Evolutionary conservation across 2,329 filamentous ascomycete species (phyloP), one percentile per base, ranked within the genome.

Genomic region (Orbilia ellipsospora): DNA sequence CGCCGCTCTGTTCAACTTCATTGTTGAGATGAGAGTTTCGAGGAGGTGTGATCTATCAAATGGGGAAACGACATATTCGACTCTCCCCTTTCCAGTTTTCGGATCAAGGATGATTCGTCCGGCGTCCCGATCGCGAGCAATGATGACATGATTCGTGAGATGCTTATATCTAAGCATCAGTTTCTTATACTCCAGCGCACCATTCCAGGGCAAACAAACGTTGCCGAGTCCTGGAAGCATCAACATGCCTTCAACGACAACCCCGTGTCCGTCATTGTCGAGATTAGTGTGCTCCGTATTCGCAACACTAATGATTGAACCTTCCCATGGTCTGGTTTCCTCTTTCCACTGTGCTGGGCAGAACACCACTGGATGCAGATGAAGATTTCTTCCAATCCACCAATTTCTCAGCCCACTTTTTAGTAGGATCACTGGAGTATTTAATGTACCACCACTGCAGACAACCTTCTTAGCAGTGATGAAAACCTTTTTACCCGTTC

Each of bases 281-380:
- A 94, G 85, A 78, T 97, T 90, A 78, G 96, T 91, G 78, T 94
- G 92, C 64, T 91, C 89, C 51, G 86, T 88, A 77, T 92, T 90
- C 16, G 94, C 89, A 2, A 88, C 87, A 0, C 94, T 97, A 72
- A 97, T 87, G 78, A 94, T 94, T 1, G 89, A 87, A 15, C 93
- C 85, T 81, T 90, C 89, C 90, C 90, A 92, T 0, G 89, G 89
- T n/a, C 85, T 86, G 18, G 90, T 86, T 42, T 91, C 89, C 73
- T 93, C 86, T 36, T 90, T 85, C 81, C 90, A 93, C n/a, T 89
- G 85, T 1, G 87, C 91, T 2, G 82, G 81, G 4, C 89, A 79
- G 7, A 85, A 80, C 79, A 85, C 86, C 80, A 89, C 90, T 0
- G 93, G 94, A 80, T 98, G 94, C 0, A 97, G 82, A 79, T 95